phyloP scores from a whole-genome alignment of 1,284 basidiomycete genomes.

The Cerrena zonata region DNA sequence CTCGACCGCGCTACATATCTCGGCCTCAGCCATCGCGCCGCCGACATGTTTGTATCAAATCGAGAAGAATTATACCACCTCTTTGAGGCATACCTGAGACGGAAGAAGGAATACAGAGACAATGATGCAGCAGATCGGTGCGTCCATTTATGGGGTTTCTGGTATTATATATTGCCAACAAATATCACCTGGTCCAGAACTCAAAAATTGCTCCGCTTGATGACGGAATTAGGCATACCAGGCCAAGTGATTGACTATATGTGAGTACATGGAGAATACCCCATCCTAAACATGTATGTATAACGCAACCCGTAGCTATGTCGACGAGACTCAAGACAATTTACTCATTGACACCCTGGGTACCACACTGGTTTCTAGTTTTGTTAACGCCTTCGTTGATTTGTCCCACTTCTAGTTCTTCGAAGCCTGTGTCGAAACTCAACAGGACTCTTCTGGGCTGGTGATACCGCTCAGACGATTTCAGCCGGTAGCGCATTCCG shows the following conservation, averaged over 20 bases:
- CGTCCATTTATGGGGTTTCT: constrained; percentile 29
- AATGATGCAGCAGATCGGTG: constrained; percentile 63
- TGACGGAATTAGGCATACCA: constrained; percentile 32
- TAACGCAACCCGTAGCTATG: constrained; percentile 40
- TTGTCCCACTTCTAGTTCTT: constrained; percentile 40
- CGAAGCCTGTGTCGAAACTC: constrained; percentile 55
- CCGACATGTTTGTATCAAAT: constrained; percentile 48
- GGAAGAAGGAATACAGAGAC: constrained; percentile 41
- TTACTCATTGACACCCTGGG: constrained; percentile 59
- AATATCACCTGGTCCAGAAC: constrained; percentile 25
- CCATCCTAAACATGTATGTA: neutral
- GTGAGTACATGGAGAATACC: constrained; percentile 31
- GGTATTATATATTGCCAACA: neutral
- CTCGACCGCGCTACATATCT: constrained; percentile 44
- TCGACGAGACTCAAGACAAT: constrained; percentile 73
- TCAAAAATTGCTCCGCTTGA: constrained; percentile 41
- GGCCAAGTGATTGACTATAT: constrained; percentile 50
- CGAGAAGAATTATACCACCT: constrained; percentile 48
- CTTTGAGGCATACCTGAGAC: constrained; percentile 48
- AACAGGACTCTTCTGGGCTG: constrained; percentile 71
- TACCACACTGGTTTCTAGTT: constrained; percentile 19
- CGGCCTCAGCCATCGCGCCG: constrained; percentile 42
- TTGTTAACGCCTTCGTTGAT: neutral
- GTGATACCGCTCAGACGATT: constrained; percentile 77
- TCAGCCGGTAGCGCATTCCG: constrained; percentile 65